Conservation (phyloP, 2,329 filamentous ascomycete species). For the Aureobasidium sp. region DNA sequence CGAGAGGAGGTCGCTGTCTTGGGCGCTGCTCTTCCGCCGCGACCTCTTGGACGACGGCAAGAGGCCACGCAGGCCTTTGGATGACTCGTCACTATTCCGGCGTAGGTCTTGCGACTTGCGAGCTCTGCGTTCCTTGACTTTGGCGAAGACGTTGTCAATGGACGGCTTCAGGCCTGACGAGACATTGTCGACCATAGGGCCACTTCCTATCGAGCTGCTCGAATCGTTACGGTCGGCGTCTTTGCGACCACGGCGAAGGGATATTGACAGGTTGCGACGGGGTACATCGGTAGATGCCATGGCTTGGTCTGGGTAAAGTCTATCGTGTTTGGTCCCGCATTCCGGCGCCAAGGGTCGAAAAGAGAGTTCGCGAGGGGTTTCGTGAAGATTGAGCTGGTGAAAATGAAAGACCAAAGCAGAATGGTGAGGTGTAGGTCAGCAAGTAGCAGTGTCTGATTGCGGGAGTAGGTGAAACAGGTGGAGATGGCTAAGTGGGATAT, state of each 20-base stretch:
- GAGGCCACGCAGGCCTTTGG: constrained; percentile 39
- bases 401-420: not conserved
- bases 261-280: constrained; percentile 21
- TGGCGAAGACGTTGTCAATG: constrained; percentile 36
- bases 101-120: constrained; percentile 34
- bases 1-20: constrained; percentile 12
- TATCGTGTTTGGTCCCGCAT: constrained; percentile 4
- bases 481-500: not conserved
- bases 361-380: not conserved
- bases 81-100: constrained; percentile 32
- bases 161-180: constrained; percentile 23
- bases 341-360: constrained; percentile 10
- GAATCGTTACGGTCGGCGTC: constrained; percentile 23
- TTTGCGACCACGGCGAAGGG: constrained; percentile 23
- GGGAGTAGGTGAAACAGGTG: not conserved
- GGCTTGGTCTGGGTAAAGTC: not conserved
- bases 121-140: constrained; percentile 30
- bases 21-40: constrained; percentile 25
- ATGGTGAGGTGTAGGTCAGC: not conserved
- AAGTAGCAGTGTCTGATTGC: not conserved
- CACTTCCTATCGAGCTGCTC: constrained; percentile 24
- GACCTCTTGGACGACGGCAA: constrained; percentile 36
- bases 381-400: not conserved
- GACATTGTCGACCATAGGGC: constrained; percentile 20
- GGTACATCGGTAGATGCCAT: constrained; percentile 19